Percentiles rank a stretch among this genome's conserved stretches.
phyloP scores from a whole-genome alignment of 2,329 filamentous ascomycete genomes.

The Colletotrichum eleusines region DNA sequence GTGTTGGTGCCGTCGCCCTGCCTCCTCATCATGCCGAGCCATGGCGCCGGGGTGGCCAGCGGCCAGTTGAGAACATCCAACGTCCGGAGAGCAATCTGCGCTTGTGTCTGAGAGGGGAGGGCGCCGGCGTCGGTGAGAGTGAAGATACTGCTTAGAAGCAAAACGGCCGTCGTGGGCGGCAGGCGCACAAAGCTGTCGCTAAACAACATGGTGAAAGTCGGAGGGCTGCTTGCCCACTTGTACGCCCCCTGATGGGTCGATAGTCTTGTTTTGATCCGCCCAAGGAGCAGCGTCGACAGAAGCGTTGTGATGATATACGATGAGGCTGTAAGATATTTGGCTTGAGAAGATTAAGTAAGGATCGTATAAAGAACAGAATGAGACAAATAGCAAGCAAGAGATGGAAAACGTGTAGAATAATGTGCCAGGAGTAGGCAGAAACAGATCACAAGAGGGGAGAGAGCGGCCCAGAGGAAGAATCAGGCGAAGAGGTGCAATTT shows the following conservation, averaged over 20 bases:
- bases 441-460: slow-evolving; percentile 2
- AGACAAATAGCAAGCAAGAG: slow-evolving; percentile 15
- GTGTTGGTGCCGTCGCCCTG: slow-evolving; percentile 59
- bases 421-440: slow-evolving; percentile 11
- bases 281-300: neutral
- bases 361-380: slow-evolving; percentile 3
- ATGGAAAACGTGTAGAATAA: neutral
- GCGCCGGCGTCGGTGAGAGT: slow-evolving; percentile 52
- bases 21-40: slow-evolving; percentile 53
- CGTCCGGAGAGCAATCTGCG: slow-evolving; percentile 48
- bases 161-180: slow-evolving; percentile 50
- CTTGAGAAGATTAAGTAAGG: slow-evolving; percentile 8
- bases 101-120: slow-evolving; percentile 55
- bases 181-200: slow-evolving; percentile 51
- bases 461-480: slow-evolving; percentile 5
- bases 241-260: neutral
- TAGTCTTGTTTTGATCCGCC: neutral
- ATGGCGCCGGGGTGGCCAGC: slow-evolving; percentile 57
- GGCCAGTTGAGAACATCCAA: slow-evolving; percentile 58
- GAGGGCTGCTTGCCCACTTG: slow-evolving; percentile 12
- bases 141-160: slow-evolving; percentile 52
- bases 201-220: slow-evolving; percentile 45
- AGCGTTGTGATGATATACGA: neutral
- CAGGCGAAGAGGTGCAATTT: slow-evolving; percentile 39
- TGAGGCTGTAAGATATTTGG: neutral